Conservation (phyloP, 345 rosid species). For the Geranium rotundifolium region DNA sequence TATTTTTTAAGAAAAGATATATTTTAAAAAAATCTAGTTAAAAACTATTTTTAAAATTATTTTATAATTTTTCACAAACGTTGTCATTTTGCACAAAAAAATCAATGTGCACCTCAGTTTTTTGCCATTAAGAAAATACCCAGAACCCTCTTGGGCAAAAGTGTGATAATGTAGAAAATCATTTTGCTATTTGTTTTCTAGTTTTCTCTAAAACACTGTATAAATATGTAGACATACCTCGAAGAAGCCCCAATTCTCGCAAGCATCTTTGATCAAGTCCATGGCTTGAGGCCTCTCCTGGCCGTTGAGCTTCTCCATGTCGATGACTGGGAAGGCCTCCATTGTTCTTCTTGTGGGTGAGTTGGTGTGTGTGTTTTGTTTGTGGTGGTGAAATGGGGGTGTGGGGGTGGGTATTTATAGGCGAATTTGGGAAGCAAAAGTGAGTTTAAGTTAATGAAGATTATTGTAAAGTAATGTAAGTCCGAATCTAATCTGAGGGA, state of each 20-base stretch:
- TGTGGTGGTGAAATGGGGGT: not conserved
- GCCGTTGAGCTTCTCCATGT: conserved; percentile 49
- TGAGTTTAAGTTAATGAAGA: not conserved
- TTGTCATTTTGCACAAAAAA: too few relatives aligned
- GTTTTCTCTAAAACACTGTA: too few relatives aligned
- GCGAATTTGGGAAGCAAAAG: not conserved
- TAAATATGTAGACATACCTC: conserved; percentile 49
- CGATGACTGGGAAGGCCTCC: conserved; percentile 56
- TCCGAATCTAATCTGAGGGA: not conserved
- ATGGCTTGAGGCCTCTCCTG: conserved; percentile 45
- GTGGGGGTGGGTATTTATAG: not conserved
- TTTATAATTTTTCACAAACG: too few relatives aligned
- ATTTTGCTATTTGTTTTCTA: too few relatives aligned
- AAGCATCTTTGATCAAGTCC: conserved; percentile 59
- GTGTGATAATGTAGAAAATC: too few relatives aligned
- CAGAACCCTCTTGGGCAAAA: too few relatives aligned
- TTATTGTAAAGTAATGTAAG: not conserved
- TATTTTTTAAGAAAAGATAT: too few relatives aligned
- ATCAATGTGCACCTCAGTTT: too few relatives aligned
- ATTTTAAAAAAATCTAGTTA: too few relatives aligned
- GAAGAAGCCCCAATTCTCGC: conserved; percentile 82
- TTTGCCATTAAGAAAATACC: too few relatives aligned
- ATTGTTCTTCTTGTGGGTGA: conserved; percentile 13
- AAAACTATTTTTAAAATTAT: too few relatives aligned
- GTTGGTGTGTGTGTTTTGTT: not conserved